These are phyloP conservation scores for Infundibulicybe gibba DNA, from an alignment of 768 basidiomycete genomes.

Conservation along the genomic window DNA sequence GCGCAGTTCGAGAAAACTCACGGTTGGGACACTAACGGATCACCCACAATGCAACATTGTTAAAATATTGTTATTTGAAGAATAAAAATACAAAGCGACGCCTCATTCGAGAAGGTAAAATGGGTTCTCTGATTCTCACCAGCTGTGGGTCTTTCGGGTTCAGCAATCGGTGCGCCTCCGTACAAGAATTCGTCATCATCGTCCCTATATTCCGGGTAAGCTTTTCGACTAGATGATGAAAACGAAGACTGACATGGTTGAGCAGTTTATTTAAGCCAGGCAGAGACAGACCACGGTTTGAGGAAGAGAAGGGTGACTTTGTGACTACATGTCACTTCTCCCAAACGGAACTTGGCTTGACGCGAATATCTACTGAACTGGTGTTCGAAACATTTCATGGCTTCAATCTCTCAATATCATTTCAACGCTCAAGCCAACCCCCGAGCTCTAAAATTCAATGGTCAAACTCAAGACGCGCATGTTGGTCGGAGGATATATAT, in stretches of 20 bases:
- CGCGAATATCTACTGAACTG: too few species aligned
- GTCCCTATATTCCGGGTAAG: conserved; percentile 38
- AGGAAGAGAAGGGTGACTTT: too few species aligned
- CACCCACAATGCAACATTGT: conserved; percentile 35
- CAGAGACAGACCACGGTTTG: neutral
- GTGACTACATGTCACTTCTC: too few species aligned
- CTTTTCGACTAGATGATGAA: too few species aligned
- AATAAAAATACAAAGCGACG: conserved; percentile 23
- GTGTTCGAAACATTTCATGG: too few species aligned
- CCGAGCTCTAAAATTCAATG: too few species aligned
- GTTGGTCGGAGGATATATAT: too few species aligned
- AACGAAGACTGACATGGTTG: neutral
- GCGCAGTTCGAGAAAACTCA: conserved; percentile 36
- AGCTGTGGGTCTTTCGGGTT: conserved; percentile 31
- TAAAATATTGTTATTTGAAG: conserved; percentile 37
- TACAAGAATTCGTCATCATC: conserved; percentile 83
- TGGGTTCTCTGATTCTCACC: conserved; percentile 36
- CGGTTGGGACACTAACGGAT: conserved; percentile 54
- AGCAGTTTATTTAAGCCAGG: neutral
- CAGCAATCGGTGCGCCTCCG: conserved; percentile 44
- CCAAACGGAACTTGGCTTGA: too few species aligned
- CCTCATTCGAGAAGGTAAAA: conserved; percentile 12
- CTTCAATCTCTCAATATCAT: too few species aligned
- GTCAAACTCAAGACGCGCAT: too few species aligned
- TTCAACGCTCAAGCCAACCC: too few species aligned